Evolutionary conservation across 306 rosid genomes (phyloP), one percentile per base, ranked within the genome.

Genomic region (Cucumis hystrix): DNA sequence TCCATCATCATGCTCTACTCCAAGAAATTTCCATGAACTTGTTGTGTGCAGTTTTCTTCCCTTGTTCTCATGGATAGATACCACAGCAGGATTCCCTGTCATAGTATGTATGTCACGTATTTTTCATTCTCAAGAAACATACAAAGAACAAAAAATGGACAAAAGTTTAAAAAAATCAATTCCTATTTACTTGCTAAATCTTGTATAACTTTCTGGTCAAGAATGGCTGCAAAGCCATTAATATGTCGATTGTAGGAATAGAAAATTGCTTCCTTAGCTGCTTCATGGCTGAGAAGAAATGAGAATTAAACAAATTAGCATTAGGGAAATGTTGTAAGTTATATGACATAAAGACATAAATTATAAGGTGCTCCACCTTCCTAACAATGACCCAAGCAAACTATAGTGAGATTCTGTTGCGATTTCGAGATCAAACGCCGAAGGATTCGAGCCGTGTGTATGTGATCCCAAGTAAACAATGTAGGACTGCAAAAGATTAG

Each of bases 1-100:
- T 0, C 72, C 85, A 14, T 84, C 87, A 61, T 82, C 64, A 9
- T 52, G 10, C 35, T 87, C 88, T 65, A 84, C 45, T 20, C 41
- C 55, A 87, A 92, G 84, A 81, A 92, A 90, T 1, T 84, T 82
- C 97, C 97, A 92, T 18, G 96, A 88, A 67, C 8, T 90, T 2
- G 89, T 87, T 10, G 88, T 87, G 75, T 87, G 91, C 35, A 87
- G 58, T 65, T 85, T 74, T 41, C 67, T 81, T 68, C 61, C 84
- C 69, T 74, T 35, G 87, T 85, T 79, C 30, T 77, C 66, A 75
- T 83, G 78, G 37, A 87, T 64, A 1, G 91, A 87, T 20, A 79
- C 80, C 6, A 87, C 91, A 18, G 54, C 21, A 30, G 91, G 91
- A 78, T 87, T 79, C 71, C 77, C 90, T 87, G 72, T 75, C 75